These are phyloP conservation scores for Platanus orientalis DNA, from an alignment of 164 flowering plant species.

Conservation along the genomic window DNA sequence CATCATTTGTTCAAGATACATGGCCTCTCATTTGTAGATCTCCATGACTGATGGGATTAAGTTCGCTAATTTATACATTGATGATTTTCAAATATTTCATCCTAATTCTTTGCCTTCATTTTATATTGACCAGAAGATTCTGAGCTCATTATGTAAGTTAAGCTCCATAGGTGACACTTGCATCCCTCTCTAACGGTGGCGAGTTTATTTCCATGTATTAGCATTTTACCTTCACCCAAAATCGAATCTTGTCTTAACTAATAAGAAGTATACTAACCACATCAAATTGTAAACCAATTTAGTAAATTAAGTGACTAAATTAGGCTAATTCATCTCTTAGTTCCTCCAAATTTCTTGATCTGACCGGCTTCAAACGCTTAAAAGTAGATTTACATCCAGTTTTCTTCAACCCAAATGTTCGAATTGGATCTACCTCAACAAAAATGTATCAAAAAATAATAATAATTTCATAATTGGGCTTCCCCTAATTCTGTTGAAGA, in stretches of 20 bases:
- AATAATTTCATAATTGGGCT: neutral
- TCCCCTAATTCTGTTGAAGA: too few relatives aligned
- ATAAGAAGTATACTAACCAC: neutral
- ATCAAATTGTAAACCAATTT: neutral
- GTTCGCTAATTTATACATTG: too few relatives aligned
- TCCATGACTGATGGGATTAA: too few relatives aligned
- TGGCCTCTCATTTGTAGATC: too few relatives aligned
- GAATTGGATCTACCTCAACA: neutral
- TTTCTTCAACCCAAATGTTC: neutral
- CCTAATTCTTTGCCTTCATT: too few relatives aligned
- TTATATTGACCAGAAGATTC: too few relatives aligned
- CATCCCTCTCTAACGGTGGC: neutral
- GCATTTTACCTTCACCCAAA: neutral
- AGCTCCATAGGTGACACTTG: too few relatives aligned
- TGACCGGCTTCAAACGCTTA: neutral
- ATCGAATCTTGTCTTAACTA: neutral
- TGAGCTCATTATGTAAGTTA: too few relatives aligned
- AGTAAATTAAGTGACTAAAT: neutral
- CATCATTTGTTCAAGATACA: too few relatives aligned
- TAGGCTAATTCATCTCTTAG: neutral
- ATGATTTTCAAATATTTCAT: too few relatives aligned
- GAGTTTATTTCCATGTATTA: neutral
- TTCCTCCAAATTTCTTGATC: neutral
- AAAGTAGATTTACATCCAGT: neutral
- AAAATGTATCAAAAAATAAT: too few relatives aligned